Conservation (phyloP, 805 yeast species). For the Metschnikowia cerradonensis region DNA sequence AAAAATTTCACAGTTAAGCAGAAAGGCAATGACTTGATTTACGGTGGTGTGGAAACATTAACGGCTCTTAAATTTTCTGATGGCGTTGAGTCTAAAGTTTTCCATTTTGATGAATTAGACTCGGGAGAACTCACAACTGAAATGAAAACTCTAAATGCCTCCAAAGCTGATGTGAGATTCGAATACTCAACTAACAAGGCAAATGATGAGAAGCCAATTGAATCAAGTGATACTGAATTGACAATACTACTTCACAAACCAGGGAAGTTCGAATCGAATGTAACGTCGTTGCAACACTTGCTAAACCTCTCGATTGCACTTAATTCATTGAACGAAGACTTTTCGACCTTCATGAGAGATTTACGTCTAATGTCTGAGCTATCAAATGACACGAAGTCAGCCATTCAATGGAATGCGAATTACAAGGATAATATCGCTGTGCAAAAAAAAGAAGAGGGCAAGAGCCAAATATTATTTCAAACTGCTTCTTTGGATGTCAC, state of each 20-base stretch:
- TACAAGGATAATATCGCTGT: too few relatives aligned
- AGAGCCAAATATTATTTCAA: slow-evolving; percentile 33
- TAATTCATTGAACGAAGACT: slow-evolving; percentile 19
- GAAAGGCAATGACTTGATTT: slow-evolving; percentile 37
- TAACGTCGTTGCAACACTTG: slow-evolving; percentile 21
- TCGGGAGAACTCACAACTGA: background rate
- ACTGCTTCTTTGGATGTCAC: slow-evolving; percentile 34
- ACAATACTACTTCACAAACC: slow-evolving; percentile 19
- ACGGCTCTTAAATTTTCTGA: slow-evolving; percentile 18
- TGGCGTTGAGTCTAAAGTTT: slow-evolving; percentile 22
- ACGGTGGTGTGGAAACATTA: slow-evolving; percentile 47
- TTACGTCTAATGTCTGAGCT: slow-evolving; percentile 4
- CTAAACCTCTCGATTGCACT: slow-evolving; percentile 24
- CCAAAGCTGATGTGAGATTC: slow-evolving; percentile 49
- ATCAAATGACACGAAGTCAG: background rate
- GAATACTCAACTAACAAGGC: slow-evolving; percentile 35
- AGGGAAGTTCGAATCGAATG: slow-evolving; percentile 24
- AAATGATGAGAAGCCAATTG: background rate
- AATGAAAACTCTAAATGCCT: background rate
- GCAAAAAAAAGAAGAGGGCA: background rate
- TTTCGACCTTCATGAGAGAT: slow-evolving; percentile 1
- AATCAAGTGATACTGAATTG: background rate
- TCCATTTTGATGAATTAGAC: slow-evolving; percentile 20
- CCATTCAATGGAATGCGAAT: background rate
- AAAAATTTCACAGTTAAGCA: slow-evolving; percentile 39